Evolutionary conservation across 176 grass and related monocot species (phyloP).

Genomic region (Avena sativa): DNA sequence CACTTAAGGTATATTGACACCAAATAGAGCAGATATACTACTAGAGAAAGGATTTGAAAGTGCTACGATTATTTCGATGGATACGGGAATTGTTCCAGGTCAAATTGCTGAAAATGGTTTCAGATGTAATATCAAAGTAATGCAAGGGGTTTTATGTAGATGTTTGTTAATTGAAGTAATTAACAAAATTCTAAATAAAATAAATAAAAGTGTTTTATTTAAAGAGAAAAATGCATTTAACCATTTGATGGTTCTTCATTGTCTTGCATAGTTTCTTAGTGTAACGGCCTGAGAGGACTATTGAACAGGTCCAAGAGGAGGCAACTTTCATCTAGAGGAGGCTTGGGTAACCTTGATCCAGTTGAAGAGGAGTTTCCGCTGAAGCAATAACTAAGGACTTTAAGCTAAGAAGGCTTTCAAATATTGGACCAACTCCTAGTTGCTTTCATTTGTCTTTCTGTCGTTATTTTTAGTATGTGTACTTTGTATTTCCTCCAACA

Average conservation of each 20-base stretch:
- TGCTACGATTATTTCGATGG: too few relatives aligned
- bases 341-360: slow-evolving; percentile 74
- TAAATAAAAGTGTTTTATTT: too few relatives aligned
- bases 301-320: slow-evolving; percentile 70
- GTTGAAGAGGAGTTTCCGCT: slow-evolving; percentile 79
- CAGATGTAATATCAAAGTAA: too few relatives aligned
- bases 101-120: too few relatives aligned
- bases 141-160: too few relatives aligned
- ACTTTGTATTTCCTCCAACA: slow-evolving; percentile 11
- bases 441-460: slow-evolving; percentile 20
- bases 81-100: too few relatives aligned
- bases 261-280: slow-evolving; percentile 27
- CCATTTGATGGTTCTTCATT: not conserved
- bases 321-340: slow-evolving; percentile 67
- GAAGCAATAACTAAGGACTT: slow-evolving; percentile 57
- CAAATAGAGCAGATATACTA: too few relatives aligned
- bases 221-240: not conserved
- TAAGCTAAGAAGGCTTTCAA: slow-evolving; percentile 76
- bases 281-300: slow-evolving; percentile 16
- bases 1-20: too few relatives aligned
- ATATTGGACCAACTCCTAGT: slow-evolving; percentile 58
- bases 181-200: too few relatives aligned
- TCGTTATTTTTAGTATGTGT: not conserved
- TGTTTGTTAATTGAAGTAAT: too few relatives aligned
- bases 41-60: too few relatives aligned